phyloP scores from a whole-genome alignment of 192 early-diverging fungal species.

The Rhizophagus clarus region DNA sequence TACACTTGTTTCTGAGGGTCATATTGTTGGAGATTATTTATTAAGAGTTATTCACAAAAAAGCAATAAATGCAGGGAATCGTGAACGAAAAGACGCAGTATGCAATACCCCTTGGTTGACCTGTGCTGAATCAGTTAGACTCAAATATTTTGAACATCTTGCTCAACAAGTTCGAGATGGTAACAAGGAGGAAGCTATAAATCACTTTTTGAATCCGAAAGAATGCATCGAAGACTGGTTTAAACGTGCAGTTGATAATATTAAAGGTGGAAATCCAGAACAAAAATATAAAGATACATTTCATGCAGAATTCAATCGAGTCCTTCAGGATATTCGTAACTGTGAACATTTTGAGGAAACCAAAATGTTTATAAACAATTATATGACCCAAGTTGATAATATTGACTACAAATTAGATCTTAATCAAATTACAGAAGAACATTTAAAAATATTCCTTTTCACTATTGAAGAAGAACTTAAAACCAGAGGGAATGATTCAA shows the following conservation, averaged over 20 bases:
- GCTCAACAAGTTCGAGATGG: slow-evolving; percentile 14
- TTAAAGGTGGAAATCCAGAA: neutral
- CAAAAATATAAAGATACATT: slow-evolving; percentile 14
- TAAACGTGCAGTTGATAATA: neutral
- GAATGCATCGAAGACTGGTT: neutral
- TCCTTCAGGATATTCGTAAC: neutral
- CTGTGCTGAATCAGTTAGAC: neutral
- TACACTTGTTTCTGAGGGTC: slow-evolving; percentile 8
- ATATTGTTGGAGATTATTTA: slow-evolving; percentile 17
- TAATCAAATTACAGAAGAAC: neutral
- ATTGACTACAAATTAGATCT: slow-evolving; percentile 12
- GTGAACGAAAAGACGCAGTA: neutral
- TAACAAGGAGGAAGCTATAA: neutral
- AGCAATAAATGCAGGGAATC: slow-evolving; percentile 10
- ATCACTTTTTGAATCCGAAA: neutral
- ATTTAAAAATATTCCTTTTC: neutral
- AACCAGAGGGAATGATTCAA: neutral
- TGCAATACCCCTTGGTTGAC: neutral
- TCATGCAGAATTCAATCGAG: slow-evolving; percentile 6
- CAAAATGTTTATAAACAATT: slow-evolving; percentile 22
- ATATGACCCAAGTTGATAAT: slow-evolving; percentile 1
- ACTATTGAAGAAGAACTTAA: slow-evolving; percentile 12
- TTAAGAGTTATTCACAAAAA: slow-evolving; percentile 22
- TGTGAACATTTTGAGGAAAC: slow-evolving; percentile 15
- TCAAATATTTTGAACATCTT: slow-evolving; percentile 15